A percentile compares a stretch with the other conserved stretches of the same genome.
phyloP scores from a whole-genome alignment of 257 asterid species.

The Solanum dulcamara region DNA sequence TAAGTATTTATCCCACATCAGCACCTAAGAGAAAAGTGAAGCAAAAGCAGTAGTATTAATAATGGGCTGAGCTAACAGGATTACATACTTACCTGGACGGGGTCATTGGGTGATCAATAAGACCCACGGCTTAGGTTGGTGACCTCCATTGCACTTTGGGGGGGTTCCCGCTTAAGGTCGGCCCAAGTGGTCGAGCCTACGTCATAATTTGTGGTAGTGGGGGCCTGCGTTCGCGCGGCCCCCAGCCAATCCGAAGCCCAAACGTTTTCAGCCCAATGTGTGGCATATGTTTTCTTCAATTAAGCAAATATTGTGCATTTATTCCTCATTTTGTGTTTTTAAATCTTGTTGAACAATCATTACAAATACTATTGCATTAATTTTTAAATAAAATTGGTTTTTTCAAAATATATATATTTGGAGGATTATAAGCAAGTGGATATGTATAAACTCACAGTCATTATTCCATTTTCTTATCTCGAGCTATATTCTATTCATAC shows the following conservation, averaged over 20 bases:
- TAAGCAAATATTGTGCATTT: too few species aligned
- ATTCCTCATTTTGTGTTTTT: too few species aligned
- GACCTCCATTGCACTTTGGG: slow-evolving; percentile 21
- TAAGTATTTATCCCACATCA: neutral
- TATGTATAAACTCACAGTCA: too few species aligned
- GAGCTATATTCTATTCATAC: too few species aligned
- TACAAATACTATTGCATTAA: too few species aligned
- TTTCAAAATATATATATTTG: too few species aligned
- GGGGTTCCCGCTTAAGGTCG: slow-evolving; percentile 30
- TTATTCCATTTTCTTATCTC: too few species aligned
- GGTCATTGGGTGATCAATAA: slow-evolving; percentile 6
- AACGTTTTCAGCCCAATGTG: too few species aligned
- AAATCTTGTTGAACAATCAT: too few species aligned
- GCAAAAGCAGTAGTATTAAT: neutral
- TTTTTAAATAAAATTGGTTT: too few species aligned
- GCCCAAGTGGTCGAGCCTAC: slow-evolving; percentile 27
- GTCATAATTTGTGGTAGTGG: neutral
- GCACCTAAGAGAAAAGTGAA: neutral
- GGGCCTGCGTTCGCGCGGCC: neutral
- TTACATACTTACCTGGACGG: slow-evolving; percentile 15
- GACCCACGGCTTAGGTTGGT: slow-evolving; percentile 8
- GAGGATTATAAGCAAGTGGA: too few species aligned
- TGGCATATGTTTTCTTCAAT: too few species aligned
- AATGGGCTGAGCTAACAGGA: fast-evolving
- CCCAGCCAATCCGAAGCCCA: neutral